Base-by-base conservation (phyloP, 768 basidiomycete genomes). In the Russula compacta region DNA sequence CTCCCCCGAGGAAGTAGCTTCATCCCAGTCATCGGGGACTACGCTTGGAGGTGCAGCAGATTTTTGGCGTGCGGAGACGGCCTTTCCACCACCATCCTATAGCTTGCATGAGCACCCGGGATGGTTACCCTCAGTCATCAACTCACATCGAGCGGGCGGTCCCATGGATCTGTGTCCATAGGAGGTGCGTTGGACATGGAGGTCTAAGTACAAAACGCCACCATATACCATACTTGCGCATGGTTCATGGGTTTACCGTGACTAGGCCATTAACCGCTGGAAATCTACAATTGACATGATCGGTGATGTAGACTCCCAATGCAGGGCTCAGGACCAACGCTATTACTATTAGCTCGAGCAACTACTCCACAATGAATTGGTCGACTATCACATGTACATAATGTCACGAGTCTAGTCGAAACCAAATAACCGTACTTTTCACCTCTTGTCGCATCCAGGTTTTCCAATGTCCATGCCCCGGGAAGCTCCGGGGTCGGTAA, bases 21-120 rank as follows among this genome's bases (percentile, higher is more conserved):
- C 79, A 2, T 86, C 85, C 85, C 85, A 86, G 67, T 83, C 81
- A 63, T 84, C 82, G 15, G 71, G 72, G 21, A 78, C 72, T 8
- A 59, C 14, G 15, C 32, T 52, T 29, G 54, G 17, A 42, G 14
- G 61, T 42, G 24, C 38, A 17, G 54, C 35, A 10, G 54, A 10
- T 33, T 53, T 49, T 19, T 49, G 64, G 17, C 53, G 49, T 15
- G 40, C 12, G 9, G 56, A 58, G 10, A 19, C 24, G 5, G 44
- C 35, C 19, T 9, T 59, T 57, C 36, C 35, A 29, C 42, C 39
- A 19, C 4, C 35, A 33, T 54, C 53, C 50, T 53, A 32, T n/a
- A 15, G 39, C 29, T 54, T 33, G 53, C n/a, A 33, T 64, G 50
- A 61, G 43, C 29, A 36, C 29, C n/a, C 15, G 21, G 15, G 40